Conservation (phyloP, 768 basidiomycete species). For the Amanita thiersii region DNA sequence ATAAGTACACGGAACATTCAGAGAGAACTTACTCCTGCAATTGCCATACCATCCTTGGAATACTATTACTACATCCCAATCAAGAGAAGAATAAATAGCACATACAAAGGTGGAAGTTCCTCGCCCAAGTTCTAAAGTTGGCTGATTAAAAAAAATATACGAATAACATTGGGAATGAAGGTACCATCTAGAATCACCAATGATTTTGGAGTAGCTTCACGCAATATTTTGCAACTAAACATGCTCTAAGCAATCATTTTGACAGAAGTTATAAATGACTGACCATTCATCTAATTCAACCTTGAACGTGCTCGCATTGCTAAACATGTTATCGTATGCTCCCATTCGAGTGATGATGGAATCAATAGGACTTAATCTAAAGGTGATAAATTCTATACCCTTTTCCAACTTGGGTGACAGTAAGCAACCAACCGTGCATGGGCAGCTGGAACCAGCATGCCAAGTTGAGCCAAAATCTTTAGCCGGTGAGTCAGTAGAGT, state of each 20-base stretch:
- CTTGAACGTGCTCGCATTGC: constrained; percentile 93
- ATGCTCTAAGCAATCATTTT: not conserved
- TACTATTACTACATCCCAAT: constrained; percentile 7
- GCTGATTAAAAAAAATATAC: constrained; percentile 10
- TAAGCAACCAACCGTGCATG: constrained; percentile 52
- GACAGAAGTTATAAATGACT: constrained; percentile 5
- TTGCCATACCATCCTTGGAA: constrained; percentile 91
- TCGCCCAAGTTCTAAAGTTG: constrained; percentile 70
- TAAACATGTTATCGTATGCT: constrained; percentile 97
- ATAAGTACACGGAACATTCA: constrained; percentile 5
- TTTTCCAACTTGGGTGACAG: not conserved
- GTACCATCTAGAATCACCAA: constrained; percentile 91
- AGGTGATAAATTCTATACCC: constrained; percentile 5
- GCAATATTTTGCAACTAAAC: constrained; percentile 80
- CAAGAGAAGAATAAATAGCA: constrained; percentile 6
- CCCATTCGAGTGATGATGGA: constrained; percentile 96
- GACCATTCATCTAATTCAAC: constrained; percentile 98
- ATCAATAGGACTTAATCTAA: constrained; percentile 82
- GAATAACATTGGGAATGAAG: constrained; percentile 15
- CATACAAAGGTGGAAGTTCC: constrained; percentile 90
- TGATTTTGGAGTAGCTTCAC: constrained; percentile 90
- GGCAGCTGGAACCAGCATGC: constrained; percentile 89
- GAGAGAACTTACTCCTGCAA: constrained; percentile 62
- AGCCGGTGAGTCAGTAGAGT: constrained; percentile 4
- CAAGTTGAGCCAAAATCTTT: constrained; percentile 89